Conservation (phyloP, 2,329 filamentous ascomycete species). For the Mollisiaceae sp. region DNA sequence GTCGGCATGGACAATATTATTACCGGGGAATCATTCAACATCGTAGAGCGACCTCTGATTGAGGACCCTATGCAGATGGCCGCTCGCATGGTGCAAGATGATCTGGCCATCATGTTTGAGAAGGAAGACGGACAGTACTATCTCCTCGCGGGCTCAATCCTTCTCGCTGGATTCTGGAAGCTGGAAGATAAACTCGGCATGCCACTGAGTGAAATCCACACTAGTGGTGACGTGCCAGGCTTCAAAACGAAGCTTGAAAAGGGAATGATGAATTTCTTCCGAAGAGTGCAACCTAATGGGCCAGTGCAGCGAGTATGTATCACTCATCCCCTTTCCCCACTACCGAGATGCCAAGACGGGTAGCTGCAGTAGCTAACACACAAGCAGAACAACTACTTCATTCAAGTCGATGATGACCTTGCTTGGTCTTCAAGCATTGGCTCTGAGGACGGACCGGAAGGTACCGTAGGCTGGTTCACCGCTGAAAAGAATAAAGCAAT, state of each 20-base stretch:
- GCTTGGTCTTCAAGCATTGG: constrained; percentile 81
- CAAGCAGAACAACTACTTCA: constrained; percentile 80
- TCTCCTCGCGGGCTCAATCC: constrained; percentile 75
- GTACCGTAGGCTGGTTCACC: constrained; percentile 70
- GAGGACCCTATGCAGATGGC: constrained; percentile 82
- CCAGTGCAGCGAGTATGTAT: constrained; percentile 52
- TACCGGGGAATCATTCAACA: constrained; percentile 75
- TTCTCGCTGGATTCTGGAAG: constrained; percentile 84
- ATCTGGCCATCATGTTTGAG: constrained; percentile 85
- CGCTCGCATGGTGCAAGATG: constrained; percentile 78
- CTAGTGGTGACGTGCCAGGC: constrained; percentile 74
- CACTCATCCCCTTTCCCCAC: neutral
- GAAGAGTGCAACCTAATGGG: constrained; percentile 69
- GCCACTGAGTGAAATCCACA: constrained; percentile 80
- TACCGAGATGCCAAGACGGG: neutral
- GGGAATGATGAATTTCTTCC: constrained; percentile 84
- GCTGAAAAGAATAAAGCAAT: constrained; percentile 77
- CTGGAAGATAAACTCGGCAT: constrained; percentile 82
- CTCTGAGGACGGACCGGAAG: constrained; percentile 64
- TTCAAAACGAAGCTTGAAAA: constrained; percentile 74
- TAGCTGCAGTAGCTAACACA: constrained; percentile 26
- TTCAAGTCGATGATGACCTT: constrained; percentile 81
- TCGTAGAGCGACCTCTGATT: constrained; percentile 63
- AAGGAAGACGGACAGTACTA: constrained; percentile 78
- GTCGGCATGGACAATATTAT: constrained; percentile 72